Evolutionary conservation across 164 flowering plant genomes (phyloP), one percentile per base, ranked within the genome.

Genomic region (Hamamelis virginiana): DNA sequence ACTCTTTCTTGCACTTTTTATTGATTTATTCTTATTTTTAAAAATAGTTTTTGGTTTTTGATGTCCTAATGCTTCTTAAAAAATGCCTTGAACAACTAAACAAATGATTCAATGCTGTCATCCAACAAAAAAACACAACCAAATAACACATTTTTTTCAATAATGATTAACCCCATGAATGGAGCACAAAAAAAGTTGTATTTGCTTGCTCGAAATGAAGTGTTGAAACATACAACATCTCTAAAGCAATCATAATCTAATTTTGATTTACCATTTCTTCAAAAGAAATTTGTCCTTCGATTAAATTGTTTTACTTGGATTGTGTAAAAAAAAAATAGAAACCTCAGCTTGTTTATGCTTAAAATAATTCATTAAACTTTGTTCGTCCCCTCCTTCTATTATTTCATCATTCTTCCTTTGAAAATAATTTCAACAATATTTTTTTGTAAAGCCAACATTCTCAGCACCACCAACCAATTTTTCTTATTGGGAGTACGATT

Each of bases 31-130:
- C n/a, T n/a, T n/a, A n/a, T n/a, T n/a, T n/a, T n/a, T n/a, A n/a
- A n/a, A n/a, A n/a, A n/a, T n/a, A n/a, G n/a, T n/a, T n/a, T n/a
- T n/a, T n/a, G n/a, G n/a, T n/a, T n/a, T n/a, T n/a, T n/a, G n/a
- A n/a, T n/a, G n/a, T n/a, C n/a, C n/a, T n/a, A n/a, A n/a, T n/a
- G n/a, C n/a, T n/a, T n/a, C n/a, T n/a, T n/a, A n/a, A n/a, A n/a
- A n/a, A n/a, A n/a, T n/a, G n/a, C n/a, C n/a, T n/a, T n/a, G n/a
- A 74, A 69, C 38, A 67, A 50, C 69, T 69, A 74, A 4, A 9
- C 18, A 23, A 74, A 74, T 8, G 73, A 55, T 9, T 59, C 53
- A 1, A 26, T 43, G 0, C 52, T 68, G 44, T 69, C 77, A 65
- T 69, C 53, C 14, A 16, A 45, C 19, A 69, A 9, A 3, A 74